phyloP scores from a whole-genome alignment of 2,329 filamentous ascomycete genomes.

The Rhynchosporium secalis region DNA sequence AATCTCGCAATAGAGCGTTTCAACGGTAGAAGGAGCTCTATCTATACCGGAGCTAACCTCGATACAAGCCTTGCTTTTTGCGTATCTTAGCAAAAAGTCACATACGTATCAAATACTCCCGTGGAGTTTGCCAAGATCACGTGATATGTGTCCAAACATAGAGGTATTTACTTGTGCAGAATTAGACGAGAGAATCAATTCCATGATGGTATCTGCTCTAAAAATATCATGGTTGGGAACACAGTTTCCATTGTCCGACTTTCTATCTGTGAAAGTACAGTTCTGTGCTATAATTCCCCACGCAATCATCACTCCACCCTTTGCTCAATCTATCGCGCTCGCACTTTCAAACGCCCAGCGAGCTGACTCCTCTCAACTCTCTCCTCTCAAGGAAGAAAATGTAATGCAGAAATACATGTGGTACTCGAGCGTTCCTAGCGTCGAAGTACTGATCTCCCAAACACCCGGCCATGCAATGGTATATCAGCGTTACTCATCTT shows the following conservation, averaged over 20 bases:
- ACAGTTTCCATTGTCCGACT: constrained; percentile 1
- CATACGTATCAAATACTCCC: no score
- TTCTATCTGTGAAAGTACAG: background rate
- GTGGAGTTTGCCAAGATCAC: background rate
- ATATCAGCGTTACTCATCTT: constrained; percentile 27
- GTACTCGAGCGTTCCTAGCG: constrained; percentile 23
- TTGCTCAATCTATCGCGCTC: constrained; percentile 8
- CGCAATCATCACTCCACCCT: background rate
- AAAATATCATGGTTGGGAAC: background rate
- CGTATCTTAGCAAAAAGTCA: no score
- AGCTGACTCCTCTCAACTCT: background rate
- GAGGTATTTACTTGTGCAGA: background rate
- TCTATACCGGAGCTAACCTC: no score
- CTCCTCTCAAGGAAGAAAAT: constrained; percentile 7
- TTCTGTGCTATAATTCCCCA: background rate
- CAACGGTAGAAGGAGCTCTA: no score
- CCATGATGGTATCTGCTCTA: background rate
- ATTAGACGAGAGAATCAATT: background rate
- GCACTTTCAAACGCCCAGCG: background rate
- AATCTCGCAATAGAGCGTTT: no score
- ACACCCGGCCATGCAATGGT: constrained; percentile 33
- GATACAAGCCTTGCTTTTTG: no score
- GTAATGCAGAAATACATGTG: constrained; percentile 21
- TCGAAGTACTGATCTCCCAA: constrained; percentile 23
- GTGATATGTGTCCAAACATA: background rate